These are phyloP conservation scores for Colletotrichum horii DNA, from an alignment of 2,329 filamentous ascomycete genomes.

Conservation along the genomic window DNA sequence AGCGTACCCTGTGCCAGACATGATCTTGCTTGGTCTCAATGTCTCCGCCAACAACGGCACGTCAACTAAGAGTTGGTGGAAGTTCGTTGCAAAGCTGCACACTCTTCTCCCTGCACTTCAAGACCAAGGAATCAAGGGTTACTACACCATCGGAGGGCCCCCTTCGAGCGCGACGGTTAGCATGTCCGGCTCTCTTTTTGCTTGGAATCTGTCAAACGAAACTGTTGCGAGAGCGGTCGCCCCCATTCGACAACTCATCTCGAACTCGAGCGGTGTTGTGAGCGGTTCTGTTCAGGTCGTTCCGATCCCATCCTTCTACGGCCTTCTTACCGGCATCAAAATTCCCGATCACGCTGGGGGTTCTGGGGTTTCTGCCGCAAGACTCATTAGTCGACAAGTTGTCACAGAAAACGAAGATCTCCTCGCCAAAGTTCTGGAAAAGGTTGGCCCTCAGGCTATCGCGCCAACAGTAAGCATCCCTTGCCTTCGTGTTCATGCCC, in stretches of 20 bases:
- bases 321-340: background rate
- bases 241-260: background rate
- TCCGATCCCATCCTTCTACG: background rate
- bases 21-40: background rate
- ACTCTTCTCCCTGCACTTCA: background rate
- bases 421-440: background rate
- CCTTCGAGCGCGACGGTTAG: background rate
- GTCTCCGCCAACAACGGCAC: background rate
- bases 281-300: background rate
- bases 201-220: background rate
- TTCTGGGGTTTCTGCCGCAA: background rate
- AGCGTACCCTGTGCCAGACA: slow-evolving; percentile 38
- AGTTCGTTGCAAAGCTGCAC: background rate
- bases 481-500: background rate
- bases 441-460: background rate
- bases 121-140: background rate
- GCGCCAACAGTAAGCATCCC: background rate
- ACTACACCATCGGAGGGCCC: background rate
- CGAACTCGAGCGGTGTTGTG: background rate
- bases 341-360: background rate
- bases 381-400: background rate
- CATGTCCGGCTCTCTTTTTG: background rate
- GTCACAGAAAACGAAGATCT: background rate
- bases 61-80: background rate
- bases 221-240: background rate